Evolutionary conservation across 352 stramenopile genomes (phyloP), one percentile per base, ranked within the genome.

Genomic region (Phytophthora fragariae): DNA sequence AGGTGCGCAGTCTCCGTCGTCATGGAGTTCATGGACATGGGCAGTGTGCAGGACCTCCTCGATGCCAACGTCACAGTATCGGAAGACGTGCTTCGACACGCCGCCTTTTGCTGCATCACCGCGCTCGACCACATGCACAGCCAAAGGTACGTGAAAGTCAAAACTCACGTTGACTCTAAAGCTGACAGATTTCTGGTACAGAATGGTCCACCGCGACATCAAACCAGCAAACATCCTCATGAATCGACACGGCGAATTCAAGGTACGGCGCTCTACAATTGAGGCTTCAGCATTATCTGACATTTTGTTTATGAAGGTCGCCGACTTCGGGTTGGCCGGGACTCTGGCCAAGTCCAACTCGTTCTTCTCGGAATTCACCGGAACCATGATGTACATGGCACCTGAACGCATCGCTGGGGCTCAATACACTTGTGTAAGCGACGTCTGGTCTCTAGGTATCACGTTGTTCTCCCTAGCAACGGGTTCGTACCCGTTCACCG

Each of bases 371-470:
- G 86, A 94, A 49, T 97, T 97, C 49, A 84, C 93, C 62, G 95
- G 94, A 47, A 98, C 95, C 1, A 89, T 98, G 74, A 97, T 97
- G 79, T 98, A 98, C 83, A 99, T 99, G 96, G 89, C 92, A 0
- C 96, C 96, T 0, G 95, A 99, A 70, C 84, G 96, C 4, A 97
- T 99, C 44, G 86, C 88, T 2, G 93, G 93, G 1, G 77, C 96
- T 19, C 75, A 83, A 17, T 99, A 98, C 74, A 86, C 79, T 14
- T 97, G 88, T 44, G 81, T 90, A 14, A 94, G 87, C 55, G 88
- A 95, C 35, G 58, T 93, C 4, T 96, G 90, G 88, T 93, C 90
- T 3, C 78, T 96, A 21, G 90, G 88, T 1, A 81, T 95, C 67
- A 82, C 82, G 6, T 52, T 96, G 3, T 93, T 94, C 59, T 85